phyloP scores from a whole-genome alignment of 192 early-diverging fungal genomes.

The Coemansia sp. region DNA sequence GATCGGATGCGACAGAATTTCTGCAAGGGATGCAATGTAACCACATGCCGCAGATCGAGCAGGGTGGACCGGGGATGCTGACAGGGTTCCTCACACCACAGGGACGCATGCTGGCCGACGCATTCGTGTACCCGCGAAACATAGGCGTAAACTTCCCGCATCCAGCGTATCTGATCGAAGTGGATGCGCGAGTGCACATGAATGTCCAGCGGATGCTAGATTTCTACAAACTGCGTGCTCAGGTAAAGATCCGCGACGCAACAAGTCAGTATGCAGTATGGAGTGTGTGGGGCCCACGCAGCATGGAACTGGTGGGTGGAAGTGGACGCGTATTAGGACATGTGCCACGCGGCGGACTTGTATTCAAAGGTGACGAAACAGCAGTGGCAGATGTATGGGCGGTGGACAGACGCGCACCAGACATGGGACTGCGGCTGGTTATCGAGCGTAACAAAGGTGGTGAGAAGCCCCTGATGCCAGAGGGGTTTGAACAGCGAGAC shows the following conservation, averaged over 20 bases:
- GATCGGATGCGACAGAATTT: conserved; percentile 76
- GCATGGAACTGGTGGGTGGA: conserved; percentile 29
- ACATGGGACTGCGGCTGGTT: conserved; percentile 63
- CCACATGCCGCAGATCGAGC: conserved; percentile 70
- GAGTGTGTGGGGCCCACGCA: conserved; percentile 71
- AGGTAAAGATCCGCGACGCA: conserved; percentile 68
- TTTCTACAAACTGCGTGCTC: conserved; percentile 77
- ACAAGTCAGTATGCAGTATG: conserved; percentile 64
- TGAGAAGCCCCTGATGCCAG: conserved; percentile 43
- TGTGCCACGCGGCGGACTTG: conserved; percentile 38
- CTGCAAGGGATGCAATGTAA: conserved; percentile 92
- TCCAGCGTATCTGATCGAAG: conserved; percentile 74
- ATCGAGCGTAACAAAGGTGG: background rate
- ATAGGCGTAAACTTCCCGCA: conserved; percentile 60
- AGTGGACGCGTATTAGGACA: conserved; percentile 22
- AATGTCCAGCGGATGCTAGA: conserved; percentile 65
- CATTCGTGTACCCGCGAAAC: conserved; percentile 82
- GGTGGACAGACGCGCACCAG: conserved; percentile 57
- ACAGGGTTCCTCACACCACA: conserved; percentile 81
- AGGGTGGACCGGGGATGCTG: conserved; percentile 74
- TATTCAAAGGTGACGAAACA: conserved; percentile 29
- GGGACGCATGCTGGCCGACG: conserved; percentile 88
- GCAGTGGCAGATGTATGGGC: conserved; percentile 32
- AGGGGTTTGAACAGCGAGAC: conserved; percentile 55
- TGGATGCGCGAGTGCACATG: conserved; percentile 57